Percentiles rank a stretch among this genome's conserved stretches.
These are phyloP conservation scores for Hevea brasiliensis DNA, from an alignment of 345 rosid genomes.

Conservation along the genomic window DNA sequence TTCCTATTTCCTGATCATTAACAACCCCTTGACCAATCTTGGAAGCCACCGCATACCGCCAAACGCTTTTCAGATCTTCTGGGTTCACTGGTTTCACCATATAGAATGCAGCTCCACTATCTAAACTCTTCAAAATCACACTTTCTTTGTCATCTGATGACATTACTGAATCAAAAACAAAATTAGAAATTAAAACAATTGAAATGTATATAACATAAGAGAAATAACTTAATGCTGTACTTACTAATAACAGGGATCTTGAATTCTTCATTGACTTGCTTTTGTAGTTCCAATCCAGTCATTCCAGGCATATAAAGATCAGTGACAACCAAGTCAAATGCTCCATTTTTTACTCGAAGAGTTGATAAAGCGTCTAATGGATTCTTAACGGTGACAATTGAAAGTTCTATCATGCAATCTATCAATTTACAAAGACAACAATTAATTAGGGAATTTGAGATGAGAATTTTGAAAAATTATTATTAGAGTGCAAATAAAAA, in stretches of 20 bases:
- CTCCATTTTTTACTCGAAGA: constrained; percentile 28
- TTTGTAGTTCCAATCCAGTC: constrained; percentile 59
- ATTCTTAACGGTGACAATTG: constrained; percentile 41
- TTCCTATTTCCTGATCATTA: constrained; percentile 38
- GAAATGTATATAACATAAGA: too few relatives aligned
- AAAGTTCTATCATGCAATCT: constrained; percentile 12
- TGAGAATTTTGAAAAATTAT: too few relatives aligned
- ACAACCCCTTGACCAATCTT: constrained; percentile 37
- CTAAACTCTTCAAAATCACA: constrained; percentile 41
- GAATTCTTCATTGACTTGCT: constrained; percentile 43
- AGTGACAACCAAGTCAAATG: constrained; percentile 64
- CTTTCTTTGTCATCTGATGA: constrained; percentile 55
- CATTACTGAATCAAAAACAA: constrained; percentile 47
- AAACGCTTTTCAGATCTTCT: constrained; percentile 49
- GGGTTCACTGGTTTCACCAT: constrained; percentile 58
- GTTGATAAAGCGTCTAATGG: constrained; percentile 51
- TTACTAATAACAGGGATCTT: constrained; percentile 64
- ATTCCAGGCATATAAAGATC: constrained; percentile 72
- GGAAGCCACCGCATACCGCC: constrained; percentile 45
- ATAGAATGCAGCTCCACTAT: constrained; percentile 57
- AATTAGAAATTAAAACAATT: neutral
- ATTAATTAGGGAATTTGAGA: too few relatives aligned
- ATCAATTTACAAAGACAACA: neutral
- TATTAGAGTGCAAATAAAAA: too few relatives aligned
- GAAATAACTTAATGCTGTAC: neutral